Evolutionary conservation across 202 grass and related monocot genomes (phyloP), one percentile per base, ranked within the genome.

Genomic region (Dendrocalamus latiflorus): DNA sequence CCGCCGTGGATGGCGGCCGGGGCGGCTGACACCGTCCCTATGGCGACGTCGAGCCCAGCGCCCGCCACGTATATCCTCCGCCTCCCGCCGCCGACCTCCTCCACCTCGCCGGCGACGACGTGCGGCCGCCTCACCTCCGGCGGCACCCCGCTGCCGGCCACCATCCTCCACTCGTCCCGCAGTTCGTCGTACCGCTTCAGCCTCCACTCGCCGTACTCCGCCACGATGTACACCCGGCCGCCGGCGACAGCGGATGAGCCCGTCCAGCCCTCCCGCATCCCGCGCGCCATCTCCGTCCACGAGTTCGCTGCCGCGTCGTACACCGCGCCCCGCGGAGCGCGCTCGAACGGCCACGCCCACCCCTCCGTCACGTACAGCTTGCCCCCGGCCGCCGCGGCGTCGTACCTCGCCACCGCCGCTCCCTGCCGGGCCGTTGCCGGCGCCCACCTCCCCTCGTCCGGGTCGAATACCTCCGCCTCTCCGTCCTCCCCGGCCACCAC

Each of bases 271-370:
- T 98, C 96, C 10, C 93, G 83, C 93, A 98, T 93, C 77, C 96
- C 92, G 36, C 80, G 84, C 2, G 89, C 41, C 96, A 98, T 98
- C 74, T 98, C 93, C 17, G 51, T n/a, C 96, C 96, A 98, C 47
- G 68, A 6, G 89, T 98, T 85, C n/a, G 82, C 45, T 12, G 84
- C 83, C 11, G 96, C 87, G 71, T 98, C 89, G 69, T 95, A 98
- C n/a, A 92, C 91, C 4, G 86, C 93, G 14, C 89, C 93, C 1
- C 91, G 80, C 20, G 96, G 96, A 48, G 89, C 81, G 50, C 76
- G 88, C 89, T 98, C 91, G 81, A 98, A 98, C 70, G 96, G 96
- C 96, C 96, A 98, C 44, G 89, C 83, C 96, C 96, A 98, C 3
- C 96, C 96, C 44, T 98, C 96, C 64, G 96, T 98, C 75, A 98